Base-by-base conservation (phyloP, 495 filamentous ascomycete species). In the Penicillium dipodomyicola region DNA sequence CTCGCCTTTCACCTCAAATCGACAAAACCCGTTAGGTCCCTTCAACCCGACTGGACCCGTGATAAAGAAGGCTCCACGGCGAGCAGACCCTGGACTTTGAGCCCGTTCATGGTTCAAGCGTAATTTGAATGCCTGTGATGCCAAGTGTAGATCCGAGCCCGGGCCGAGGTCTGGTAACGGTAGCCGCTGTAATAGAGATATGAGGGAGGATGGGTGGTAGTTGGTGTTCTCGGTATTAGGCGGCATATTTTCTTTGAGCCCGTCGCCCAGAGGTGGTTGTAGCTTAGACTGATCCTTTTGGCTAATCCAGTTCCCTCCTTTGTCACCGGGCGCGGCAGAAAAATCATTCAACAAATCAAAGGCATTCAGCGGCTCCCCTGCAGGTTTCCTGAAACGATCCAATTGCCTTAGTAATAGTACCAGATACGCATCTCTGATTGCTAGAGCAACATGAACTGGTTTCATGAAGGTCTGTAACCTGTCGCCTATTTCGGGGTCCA, bases 31-130 rank as follows among this genome's bases (percentile, higher is more conserved):
- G 48, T 73, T 81, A 0, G 80, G 65, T 1, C 87, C 84, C 29
- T 78, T 73, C 2, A 93, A 46, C 51, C 87, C 85, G 0, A 95
- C 80, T 2, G 89, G 72, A 1, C 90, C 90, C 19, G 71, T 71
- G 20, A 93, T 74, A 15, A 80, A 67, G 49, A 92, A 80, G 23
- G 78, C 79, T 2, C 90, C 90, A 23, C 85, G 79, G 10, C 82
- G 84, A 35, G 85, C 80, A 25, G 80, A 65, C 20, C 60, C 63
- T 22, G 52, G 50, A 17, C 53, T 49, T 25, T 45, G 60, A 33
- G 58, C 52, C 41, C 49, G 60, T 49, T 69, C 68, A 30, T 82
- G 67, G 10, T 54, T 62, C 17, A 88, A 72, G 27, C 75, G 82
- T 25, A 68, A 55, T 51, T 71, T 78, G 69, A 91, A 90, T 5